Evolutionary conservation across 495 filamentous ascomycete species (phyloP), one percentile per base, ranked within the genome.

Genomic region (Aspergillus affinis): DNA sequence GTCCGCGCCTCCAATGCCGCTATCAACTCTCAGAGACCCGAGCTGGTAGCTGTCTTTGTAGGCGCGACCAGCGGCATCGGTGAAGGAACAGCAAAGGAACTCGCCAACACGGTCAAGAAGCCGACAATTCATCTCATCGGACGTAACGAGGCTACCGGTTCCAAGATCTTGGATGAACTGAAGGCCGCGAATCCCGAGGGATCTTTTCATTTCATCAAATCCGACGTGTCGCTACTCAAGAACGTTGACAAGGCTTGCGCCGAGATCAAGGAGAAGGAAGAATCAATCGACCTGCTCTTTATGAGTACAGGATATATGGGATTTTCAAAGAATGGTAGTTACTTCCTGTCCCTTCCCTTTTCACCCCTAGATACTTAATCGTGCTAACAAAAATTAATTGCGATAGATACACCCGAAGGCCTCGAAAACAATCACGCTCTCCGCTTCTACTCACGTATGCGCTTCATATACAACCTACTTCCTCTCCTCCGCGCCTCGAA

Each of bases 31-130:
- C 70, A 82, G 17, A 78, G 78, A 9, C 29, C 69, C 0, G 71
- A 74, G 4, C 66, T 83, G 1, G 76, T 83, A 3, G 83, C 78
- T 29, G 78, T 88, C 53, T 86, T 86, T 62, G 81, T 84, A 12
- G 86, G 88, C 32, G 87, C 70, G 21, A 90, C 88, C 0, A 80
- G 76, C 47, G 88, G 85, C 30, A 82, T 90, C 56, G 88, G 85
- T 30, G 78, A 83, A 61, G 59, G 71, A 6, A 78, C 85, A 0
- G 65, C 88, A 36, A 82, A 75, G 59, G 60, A 77, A 53, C 85
- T 89, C 50, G 82, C 81, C 41, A 58, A 78, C 47, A 69, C 82
- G 6, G 60, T 66, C 9, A 53, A 72, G 23, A 45, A 79, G 69
- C 53, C 84, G 26, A 65, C 69, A 6, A 68, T 76, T 45, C 79